These are phyloP conservation scores for Agaricus blazei DNA, from an alignment of 768 basidiomycete species.

Conservation along the genomic window DNA sequence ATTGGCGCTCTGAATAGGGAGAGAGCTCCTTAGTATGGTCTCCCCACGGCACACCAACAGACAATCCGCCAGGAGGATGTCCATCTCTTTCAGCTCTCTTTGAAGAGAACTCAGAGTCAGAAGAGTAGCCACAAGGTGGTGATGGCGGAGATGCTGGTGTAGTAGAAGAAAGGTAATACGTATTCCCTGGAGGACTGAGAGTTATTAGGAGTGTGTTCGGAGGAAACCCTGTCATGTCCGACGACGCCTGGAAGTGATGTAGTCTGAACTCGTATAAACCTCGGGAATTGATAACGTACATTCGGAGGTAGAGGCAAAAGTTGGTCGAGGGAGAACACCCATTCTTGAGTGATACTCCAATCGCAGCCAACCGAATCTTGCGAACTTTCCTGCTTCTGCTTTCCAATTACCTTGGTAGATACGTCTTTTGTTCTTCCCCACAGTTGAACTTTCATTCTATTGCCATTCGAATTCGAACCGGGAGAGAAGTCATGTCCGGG, in stretches of 20 bases:
- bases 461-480: conserved; percentile 47
- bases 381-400: background rate
- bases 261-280: background rate
- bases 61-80: conserved; percentile 9
- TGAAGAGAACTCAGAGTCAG: conserved; percentile 62
- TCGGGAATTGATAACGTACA: conserved; percentile 35
- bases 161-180: conserved; percentile 51
- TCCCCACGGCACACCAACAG: conserved; percentile 6
- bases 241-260: conserved; percentile 13
- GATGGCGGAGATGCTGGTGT: conserved; percentile 38
- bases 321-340: conserved; percentile 57
- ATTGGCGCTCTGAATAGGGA: conserved; percentile 29
- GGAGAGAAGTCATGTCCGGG: conserved; percentile 47
- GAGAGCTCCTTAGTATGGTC: conserved; percentile 12
- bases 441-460: conserved; percentile 39
- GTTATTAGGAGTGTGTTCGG: conserved; percentile 71
- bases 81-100: conserved; percentile 33
- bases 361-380: conserved; percentile 12
- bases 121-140: conserved; percentile 60
- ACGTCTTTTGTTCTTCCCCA: conserved; percentile 39
- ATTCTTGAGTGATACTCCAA: conserved; percentile 67
- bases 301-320: conserved; percentile 56
- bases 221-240: conserved; percentile 41
- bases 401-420: conserved; percentile 2
- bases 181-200: conserved; percentile 54